Evolutionary conservation across 2,329 filamentous ascomycete genomes (phyloP).

Genomic region (Cadophora sp.): DNA sequence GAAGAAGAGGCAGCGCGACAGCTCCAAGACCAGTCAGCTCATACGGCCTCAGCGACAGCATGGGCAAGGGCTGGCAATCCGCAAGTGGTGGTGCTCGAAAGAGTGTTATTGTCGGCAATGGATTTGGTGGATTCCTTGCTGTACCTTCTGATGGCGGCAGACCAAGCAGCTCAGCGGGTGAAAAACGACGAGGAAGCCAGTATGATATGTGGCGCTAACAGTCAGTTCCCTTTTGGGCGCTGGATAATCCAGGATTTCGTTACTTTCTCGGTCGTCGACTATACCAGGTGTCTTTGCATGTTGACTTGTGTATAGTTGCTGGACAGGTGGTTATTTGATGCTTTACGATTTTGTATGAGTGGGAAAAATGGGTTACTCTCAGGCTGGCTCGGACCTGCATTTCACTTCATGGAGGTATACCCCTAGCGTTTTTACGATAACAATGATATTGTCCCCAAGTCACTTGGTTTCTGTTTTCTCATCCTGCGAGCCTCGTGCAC

Average conservation of each 20-base stretch:
- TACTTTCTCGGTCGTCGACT: background rate
- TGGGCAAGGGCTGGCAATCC: constrained; percentile 47
- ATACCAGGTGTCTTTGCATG: background rate
- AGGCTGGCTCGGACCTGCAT: background rate
- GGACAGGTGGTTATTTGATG: background rate
- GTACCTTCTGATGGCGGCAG: constrained; percentile 57
- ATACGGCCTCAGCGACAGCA: constrained; percentile 51
- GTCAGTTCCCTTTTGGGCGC: background rate
- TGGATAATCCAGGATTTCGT: background rate
- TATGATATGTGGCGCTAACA: constrained; percentile 41
- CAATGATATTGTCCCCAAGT: background rate
- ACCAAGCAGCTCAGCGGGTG: constrained; percentile 41
- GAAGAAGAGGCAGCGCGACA: constrained; percentile 46
- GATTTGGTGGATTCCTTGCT: constrained; percentile 69
- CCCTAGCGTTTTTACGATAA: constrained; percentile 8
- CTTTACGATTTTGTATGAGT: constrained; percentile 14
- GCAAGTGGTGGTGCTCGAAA: constrained; percentile 59
- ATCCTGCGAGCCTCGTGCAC: background rate
- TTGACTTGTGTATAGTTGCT: background rate
- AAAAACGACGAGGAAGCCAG: constrained; percentile 35
- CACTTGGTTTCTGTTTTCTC: background rate
- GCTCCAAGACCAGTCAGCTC: constrained; percentile 52
- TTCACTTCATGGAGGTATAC: constrained; percentile 18
- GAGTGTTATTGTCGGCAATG: constrained; percentile 70
- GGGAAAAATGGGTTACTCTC: background rate